A percentile compares a stretch with the other conserved stretches of the same genome.
phyloP scores from a whole-genome alignment of 1,284 basidiomycete genomes.

The Cutaneotrichosporon mucoides region DNA sequence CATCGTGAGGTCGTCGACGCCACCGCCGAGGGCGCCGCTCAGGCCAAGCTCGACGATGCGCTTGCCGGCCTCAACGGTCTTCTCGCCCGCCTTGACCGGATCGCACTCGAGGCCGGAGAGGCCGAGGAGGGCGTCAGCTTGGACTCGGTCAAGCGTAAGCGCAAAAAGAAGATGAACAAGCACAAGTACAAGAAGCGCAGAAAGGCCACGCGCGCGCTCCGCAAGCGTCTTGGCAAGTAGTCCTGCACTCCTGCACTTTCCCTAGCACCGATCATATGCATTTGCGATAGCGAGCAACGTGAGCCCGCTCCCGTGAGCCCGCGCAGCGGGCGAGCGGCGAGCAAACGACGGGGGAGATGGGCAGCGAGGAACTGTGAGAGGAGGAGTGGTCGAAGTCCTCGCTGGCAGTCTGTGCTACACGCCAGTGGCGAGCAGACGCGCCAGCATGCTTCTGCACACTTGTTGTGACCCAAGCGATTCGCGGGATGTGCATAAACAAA shows the following conservation, averaged over 20 bases:
- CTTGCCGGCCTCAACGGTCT: slow-evolving; percentile 17
- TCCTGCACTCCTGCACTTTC: background rate
- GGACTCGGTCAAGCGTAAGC: slow-evolving; percentile 42
- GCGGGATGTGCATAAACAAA: too few relatives aligned
- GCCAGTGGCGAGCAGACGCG: too few relatives aligned
- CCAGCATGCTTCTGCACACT: too few relatives aligned
- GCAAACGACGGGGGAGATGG: too few relatives aligned
- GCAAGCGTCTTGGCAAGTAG: slow-evolving; percentile 31
- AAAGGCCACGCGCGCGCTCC: slow-evolving; percentile 48
- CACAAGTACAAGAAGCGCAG: slow-evolving; percentile 63
- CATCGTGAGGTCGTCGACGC: background rate
- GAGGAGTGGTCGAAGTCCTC: background rate
- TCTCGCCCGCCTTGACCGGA: slow-evolving; percentile 15
- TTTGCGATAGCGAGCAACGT: background rate
- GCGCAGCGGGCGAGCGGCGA: too few relatives aligned
- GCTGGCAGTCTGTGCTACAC: too few relatives aligned
- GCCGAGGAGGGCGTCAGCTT: slow-evolving; percentile 20
- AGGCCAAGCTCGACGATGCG: slow-evolving; percentile 14
- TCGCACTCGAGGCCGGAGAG: slow-evolving; percentile 2
- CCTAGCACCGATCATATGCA: slow-evolving; percentile 5
- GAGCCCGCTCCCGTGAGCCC: too few relatives aligned
- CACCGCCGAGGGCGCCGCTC: background rate
- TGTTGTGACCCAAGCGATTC: too few relatives aligned
- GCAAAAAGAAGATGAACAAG: slow-evolving; percentile 44
- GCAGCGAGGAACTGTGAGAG: background rate